phyloP scores from a whole-genome alignment of 2,329 filamentous ascomycete genomes.

The Pseudogymnoascus sp. region DNA sequence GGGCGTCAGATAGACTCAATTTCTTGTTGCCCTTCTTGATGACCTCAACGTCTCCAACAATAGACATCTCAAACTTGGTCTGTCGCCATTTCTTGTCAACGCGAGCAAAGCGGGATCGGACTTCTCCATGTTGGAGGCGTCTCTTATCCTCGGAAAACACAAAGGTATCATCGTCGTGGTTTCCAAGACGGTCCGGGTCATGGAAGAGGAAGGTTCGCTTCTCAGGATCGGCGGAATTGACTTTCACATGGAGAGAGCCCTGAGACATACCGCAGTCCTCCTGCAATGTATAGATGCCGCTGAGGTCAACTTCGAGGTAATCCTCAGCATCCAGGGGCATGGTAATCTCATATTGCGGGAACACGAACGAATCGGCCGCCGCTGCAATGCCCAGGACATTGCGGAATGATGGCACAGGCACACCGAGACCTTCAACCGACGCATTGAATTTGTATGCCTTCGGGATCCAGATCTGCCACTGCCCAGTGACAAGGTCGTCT shows the following conservation, averaged over 20 bases:
- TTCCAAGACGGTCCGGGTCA: slow-evolving; percentile 42
- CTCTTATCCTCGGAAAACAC: slow-evolving; percentile 45
- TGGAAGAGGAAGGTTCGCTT: slow-evolving; percentile 45
- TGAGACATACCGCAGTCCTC: slow-evolving; percentile 49
- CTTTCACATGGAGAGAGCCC: slow-evolving; percentile 39
- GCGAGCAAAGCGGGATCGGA: slow-evolving; percentile 36
- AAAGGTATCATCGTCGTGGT: slow-evolving; percentile 41
- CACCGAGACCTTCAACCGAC: slow-evolving; percentile 29
- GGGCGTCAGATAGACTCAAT: background rate
- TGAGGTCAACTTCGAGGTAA: slow-evolving; percentile 31
- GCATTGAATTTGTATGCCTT: slow-evolving; percentile 28
- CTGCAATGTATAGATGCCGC: slow-evolving; percentile 42
- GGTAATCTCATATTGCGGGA: slow-evolving; percentile 33
- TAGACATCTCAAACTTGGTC: slow-evolving; percentile 15
- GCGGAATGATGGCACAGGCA: slow-evolving; percentile 16
- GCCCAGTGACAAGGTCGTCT: slow-evolving; percentile 29
- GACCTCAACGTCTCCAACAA: slow-evolving; percentile 1
- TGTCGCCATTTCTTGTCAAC: slow-evolving; percentile 39
- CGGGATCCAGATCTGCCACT: slow-evolving; percentile 37
- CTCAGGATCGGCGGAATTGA: background rate
- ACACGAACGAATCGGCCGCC: slow-evolving; percentile 25
- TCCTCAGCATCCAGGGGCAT: slow-evolving; percentile 23
- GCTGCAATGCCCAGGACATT: slow-evolving; percentile 15
- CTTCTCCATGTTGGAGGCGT: slow-evolving; percentile 37
- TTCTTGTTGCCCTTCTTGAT: slow-evolving; percentile 3